A percentile compares a stretch with the other conserved stretches of the same genome.
Conservation (phyloP, 108 stramenopile species). For the Cyclotella kingstonii region DNA sequence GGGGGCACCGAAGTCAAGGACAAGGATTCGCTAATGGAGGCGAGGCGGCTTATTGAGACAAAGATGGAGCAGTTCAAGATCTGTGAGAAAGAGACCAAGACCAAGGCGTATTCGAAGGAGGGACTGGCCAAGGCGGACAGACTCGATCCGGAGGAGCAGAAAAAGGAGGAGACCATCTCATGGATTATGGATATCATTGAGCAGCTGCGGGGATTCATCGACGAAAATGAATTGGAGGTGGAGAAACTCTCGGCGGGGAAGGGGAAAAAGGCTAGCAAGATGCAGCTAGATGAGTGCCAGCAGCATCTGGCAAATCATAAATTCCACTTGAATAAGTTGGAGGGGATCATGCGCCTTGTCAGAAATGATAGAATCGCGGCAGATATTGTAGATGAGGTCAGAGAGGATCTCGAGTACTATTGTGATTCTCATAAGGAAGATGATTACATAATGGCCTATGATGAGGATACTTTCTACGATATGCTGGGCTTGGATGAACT, state of each 20-base stretch:
- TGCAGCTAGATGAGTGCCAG: slow-evolving; percentile 74
- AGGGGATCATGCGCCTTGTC: slow-evolving; percentile 94
- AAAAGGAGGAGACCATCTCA: slow-evolving; percentile 60
- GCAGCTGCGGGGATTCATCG: slow-evolving; percentile 59
- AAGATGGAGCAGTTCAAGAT: slow-evolving; percentile 99
- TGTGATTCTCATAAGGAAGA: slow-evolving; percentile 88
- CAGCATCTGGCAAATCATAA: slow-evolving; percentile 78
- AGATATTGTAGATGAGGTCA: slow-evolving; percentile 79
- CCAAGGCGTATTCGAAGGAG: slow-evolving; percentile 97
- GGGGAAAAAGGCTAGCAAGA: slow-evolving; percentile 83
- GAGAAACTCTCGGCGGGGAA: slow-evolving; percentile 78
- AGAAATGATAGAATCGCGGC: slow-evolving; percentile 90
- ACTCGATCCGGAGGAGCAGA: slow-evolving; percentile 79
- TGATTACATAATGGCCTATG: slow-evolving; percentile 86
- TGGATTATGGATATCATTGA: slow-evolving; percentile 85
- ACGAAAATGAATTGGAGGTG: slow-evolving; percentile 88
- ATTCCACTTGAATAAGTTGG: slow-evolving; percentile 92
- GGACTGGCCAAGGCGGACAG: slow-evolving; percentile 85
- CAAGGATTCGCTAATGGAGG: slow-evolving; percentile 86
- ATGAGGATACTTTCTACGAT: slow-evolving; percentile 92
- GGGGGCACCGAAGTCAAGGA: slow-evolving; percentile 95
- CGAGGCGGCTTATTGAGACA: slow-evolving; percentile 87
- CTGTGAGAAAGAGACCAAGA: slow-evolving; percentile 99
- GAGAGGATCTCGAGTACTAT: slow-evolving; percentile 97
- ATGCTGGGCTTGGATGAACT: slow-evolving; percentile 81